Conservation (phyloP, 495 filamentous ascomycete species). For the Aspergillus conjunctus region DNA sequence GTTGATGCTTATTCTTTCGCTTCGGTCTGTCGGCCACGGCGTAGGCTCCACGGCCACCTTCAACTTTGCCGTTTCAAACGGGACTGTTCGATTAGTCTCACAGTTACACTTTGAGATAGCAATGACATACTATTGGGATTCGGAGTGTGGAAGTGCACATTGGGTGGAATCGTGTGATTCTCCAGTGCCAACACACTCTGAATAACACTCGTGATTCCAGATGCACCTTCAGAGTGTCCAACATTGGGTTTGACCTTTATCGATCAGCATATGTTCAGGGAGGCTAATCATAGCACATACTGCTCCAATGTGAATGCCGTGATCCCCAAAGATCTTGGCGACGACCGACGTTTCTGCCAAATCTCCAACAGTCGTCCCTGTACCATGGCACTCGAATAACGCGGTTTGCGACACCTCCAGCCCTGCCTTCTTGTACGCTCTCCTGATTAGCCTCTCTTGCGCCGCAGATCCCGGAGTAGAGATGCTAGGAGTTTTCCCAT, state of each 20-base stretch:
- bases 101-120: no score
- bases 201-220: slow-evolving; percentile 39
- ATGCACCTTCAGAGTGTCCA: slow-evolving; percentile 43
- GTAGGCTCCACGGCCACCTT: slow-evolving; percentile 24
- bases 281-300: slow-evolving; percentile 5
- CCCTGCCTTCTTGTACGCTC: slow-evolving; percentile 30
- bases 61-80: slow-evolving; percentile 32
- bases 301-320: slow-evolving; percentile 24
- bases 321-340: slow-evolving; percentile 22
- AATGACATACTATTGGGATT: slow-evolving; percentile 30
- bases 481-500: slow-evolving; percentile 29
- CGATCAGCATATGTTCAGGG: neutral
- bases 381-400: slow-evolving; percentile 56
- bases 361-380: slow-evolving; percentile 49
- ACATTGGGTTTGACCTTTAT: slow-evolving; percentile 41
- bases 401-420: slow-evolving; percentile 28
- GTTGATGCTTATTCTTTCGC: slow-evolving; percentile 33
- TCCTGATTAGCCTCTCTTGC: slow-evolving; percentile 24
- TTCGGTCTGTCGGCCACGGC: slow-evolving; percentile 34
- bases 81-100: no score
- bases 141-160: slow-evolving; percentile 32
- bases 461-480: slow-evolving; percentile 3
- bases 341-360: slow-evolving; percentile 27
- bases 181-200: slow-evolving; percentile 39
- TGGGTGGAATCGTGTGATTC: slow-evolving; percentile 37